phyloP scores from a whole-genome alignment of 306 rosid genomes.

The Canavalia gladiata region DNA sequence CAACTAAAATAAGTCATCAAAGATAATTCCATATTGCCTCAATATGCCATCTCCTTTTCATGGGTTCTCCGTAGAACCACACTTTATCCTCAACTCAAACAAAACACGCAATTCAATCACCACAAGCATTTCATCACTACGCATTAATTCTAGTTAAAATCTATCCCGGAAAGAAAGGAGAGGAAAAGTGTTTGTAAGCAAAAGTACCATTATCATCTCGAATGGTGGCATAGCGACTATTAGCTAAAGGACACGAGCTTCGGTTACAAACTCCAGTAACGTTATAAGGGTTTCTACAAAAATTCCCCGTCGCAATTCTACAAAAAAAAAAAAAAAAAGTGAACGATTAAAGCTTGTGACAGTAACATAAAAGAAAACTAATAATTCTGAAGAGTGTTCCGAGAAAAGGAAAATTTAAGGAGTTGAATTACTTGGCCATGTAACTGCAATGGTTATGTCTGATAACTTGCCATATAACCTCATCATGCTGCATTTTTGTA shows the following conservation, averaged over 20 bases:
- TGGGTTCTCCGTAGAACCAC: slow-evolving; percentile 13
- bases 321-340: background rate
- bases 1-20: slow-evolving; percentile 1
- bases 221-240: slow-evolving; percentile 96
- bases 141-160: background rate
- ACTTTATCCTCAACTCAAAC: slow-evolving; percentile 1
- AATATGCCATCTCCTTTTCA: background rate
- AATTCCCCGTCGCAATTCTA: slow-evolving; percentile 77
- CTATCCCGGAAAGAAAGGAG: background rate
- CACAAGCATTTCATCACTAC: slow-evolving; percentile 13
- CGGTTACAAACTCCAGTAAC: slow-evolving; percentile 92
- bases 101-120: background rate
- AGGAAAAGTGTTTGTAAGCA: background rate
- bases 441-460: slow-evolving; percentile 62
- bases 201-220: slow-evolving; percentile 81
- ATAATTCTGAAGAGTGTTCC: background rate
- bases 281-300: slow-evolving; percentile 90
- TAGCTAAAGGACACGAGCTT: slow-evolving; percentile 93
- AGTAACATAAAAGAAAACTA: background rate
- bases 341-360: background rate
- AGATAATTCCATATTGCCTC: background rate
- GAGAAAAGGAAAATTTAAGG: background rate
- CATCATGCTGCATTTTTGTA: slow-evolving; percentile 57
- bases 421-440: slow-evolving; percentile 52
- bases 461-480: slow-evolving; percentile 66